phyloP scores from a whole-genome alignment of 140 eudicot species.

The Bidens hawaiensis region DNA sequence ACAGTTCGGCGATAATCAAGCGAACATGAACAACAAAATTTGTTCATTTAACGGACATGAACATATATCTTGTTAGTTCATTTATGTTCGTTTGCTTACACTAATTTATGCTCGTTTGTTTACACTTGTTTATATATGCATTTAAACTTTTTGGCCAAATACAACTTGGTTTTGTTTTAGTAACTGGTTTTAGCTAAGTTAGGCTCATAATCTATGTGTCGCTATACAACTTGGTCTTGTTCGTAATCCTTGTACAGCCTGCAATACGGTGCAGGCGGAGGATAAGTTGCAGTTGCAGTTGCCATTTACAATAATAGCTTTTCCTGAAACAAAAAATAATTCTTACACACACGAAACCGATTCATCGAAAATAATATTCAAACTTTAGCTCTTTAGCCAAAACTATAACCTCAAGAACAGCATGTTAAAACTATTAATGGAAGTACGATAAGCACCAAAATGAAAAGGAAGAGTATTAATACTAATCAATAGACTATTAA shows the following conservation, averaged over 20 bases:
- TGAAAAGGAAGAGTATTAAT: neutral
- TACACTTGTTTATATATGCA: no score
- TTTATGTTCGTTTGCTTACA: no score
- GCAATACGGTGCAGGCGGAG: constrained; percentile 90
- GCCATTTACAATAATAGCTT: constrained; percentile 46
- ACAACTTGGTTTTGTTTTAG: no score
- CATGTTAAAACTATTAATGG: neutral
- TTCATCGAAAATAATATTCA: neutral
- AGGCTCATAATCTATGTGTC: no score
- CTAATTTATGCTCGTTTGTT: no score
- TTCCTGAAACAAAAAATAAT: constrained; percentile 17
- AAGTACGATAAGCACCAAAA: neutral
- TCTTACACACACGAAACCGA: neutral
- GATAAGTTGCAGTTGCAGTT: constrained; percentile 88
- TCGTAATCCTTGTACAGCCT: constrained; percentile 72
- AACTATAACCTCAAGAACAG: neutral
- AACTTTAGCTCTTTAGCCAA: neutral
- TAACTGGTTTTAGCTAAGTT: no score
- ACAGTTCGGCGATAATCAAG: no score
- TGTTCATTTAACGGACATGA: no score
- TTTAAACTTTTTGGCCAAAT: no score
- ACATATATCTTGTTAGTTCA: no score
- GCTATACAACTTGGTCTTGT: constrained; percentile 34
- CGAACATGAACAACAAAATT: no score
- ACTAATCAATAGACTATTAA: neutral